Conservation (phyloP, 345 rosid genomes). For the Gynandropsis gynandra region DNA sequence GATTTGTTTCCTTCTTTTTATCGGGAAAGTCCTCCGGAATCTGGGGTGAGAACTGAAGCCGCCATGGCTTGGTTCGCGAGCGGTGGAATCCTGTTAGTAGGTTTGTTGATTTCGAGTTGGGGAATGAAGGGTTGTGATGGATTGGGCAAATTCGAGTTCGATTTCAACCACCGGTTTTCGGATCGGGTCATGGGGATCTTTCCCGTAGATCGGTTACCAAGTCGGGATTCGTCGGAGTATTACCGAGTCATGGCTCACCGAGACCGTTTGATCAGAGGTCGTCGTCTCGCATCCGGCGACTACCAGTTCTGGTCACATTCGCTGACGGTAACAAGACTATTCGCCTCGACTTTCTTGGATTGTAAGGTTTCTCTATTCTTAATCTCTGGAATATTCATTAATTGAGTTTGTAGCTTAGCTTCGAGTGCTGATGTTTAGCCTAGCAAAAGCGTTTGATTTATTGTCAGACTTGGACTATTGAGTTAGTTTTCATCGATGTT, state of each 20-base stretch:
- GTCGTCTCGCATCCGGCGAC: conserved; percentile 39
- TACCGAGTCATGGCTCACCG: conserved; percentile 63
- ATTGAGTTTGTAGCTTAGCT: too few relatives aligned
- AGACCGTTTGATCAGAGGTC: conserved; percentile 62
- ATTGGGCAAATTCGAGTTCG: conserved; percentile 55
- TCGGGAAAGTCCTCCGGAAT: conserved; percentile 22
- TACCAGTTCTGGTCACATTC: conserved; percentile 55
- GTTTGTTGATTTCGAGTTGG: conserved; percentile 18
- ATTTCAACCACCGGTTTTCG: conserved; percentile 73
- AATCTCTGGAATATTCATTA: too few relatives aligned
- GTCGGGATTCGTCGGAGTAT: conserved; percentile 54
- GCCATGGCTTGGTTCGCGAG: conserved; percentile 25
- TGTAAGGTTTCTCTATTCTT: conserved; percentile 40
- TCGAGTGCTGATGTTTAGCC: neutral
- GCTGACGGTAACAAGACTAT: conserved; percentile 57
- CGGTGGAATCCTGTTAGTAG: conserved; percentile 12
- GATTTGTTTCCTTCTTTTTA: neutral
- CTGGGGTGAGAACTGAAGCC: conserved; percentile 22
- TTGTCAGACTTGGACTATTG: neutral
- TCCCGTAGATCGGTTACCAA: conserved; percentile 53
- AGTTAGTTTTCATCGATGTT: neutral
- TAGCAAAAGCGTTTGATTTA: neutral
- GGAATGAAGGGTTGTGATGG: conserved; percentile 21
- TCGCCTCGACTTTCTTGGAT: conserved; percentile 49
- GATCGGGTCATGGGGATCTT: conserved; percentile 64